Base-by-base conservation (phyloP, 768 basidiomycete species). In the Mycena polygramma region DNA sequence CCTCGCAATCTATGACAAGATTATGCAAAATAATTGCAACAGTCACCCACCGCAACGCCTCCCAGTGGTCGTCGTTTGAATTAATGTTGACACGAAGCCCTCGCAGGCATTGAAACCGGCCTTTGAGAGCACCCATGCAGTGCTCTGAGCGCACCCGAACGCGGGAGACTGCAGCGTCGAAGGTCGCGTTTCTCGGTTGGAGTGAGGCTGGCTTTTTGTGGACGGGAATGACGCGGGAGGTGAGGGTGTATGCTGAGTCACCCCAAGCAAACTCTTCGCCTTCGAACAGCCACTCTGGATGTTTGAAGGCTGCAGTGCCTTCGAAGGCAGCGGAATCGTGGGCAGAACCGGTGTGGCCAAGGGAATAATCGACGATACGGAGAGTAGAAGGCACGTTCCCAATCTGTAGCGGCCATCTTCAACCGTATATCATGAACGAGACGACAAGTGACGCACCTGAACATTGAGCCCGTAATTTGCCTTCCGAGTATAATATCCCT, bases 101-200 rank as follows among this genome's bases (percentile, higher is more conserved):
- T 10, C 73, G 75, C 14, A 82, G 72, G 53, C 73, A 80, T 63
- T 81, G 79, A 45, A 77, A 83, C n/a, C 82, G 69, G 6, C 78
- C 77, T 63, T 83, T 82, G 8, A 83, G 51, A 5, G 77, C 77
- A 14, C 81, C 81, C 75, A 83, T 82, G 61, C 78, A 80, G 66
- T 83, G 81, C 66, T 83, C 80, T 11, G 81, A 83, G 11, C 75
- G 75, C 2, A 83, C 77, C 22, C 77, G 73, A 37, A 82, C 51
- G 41, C 69, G 74, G 13, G 81, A 73, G 57, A 80, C 73, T 35
- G 65, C 51, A 22, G 68, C 66, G 55, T 82, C 77, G 39, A 81
- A 83, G 35, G 73, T 15, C 4, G 73, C 67, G 73, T 82, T 82
- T 15, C 72, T 63, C 1, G 77, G 74, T 6, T 58, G 22, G 58